These are phyloP conservation scores for Termitomyces sp. DNA, from an alignment of 768 basidiomycete species.

Conservation along the genomic window DNA sequence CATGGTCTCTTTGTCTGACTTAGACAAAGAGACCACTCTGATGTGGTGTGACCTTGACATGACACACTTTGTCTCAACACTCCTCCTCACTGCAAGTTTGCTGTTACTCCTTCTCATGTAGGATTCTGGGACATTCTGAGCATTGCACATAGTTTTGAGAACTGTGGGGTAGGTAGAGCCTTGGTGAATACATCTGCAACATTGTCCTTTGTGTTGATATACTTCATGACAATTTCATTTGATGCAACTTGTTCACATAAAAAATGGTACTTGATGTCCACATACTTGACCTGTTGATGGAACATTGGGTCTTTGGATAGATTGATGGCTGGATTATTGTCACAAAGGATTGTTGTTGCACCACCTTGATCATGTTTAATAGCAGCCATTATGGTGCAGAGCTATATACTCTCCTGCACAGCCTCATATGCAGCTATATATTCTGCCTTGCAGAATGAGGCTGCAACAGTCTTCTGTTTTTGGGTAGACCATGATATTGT, in stretches of 20 bases:
- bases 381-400: not conserved
- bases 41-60: not conserved
- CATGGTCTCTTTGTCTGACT: too few relatives aligned
- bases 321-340: not conserved
- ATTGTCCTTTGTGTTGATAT: not conserved
- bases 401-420: not conserved
- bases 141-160: not conserved
- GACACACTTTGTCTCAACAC: not conserved
- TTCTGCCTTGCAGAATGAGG: not conserved
- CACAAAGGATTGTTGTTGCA: not conserved
- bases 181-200: not conserved
- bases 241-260: not conserved
- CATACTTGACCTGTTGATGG: not conserved
- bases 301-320: not conserved
- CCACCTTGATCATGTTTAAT: not conserved
- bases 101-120: not conserved
- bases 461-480: not conserved
- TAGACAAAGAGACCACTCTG: not conserved
- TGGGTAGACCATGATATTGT: not conserved
- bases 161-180: not conserved
- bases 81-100: not conserved
- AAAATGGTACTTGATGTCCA: not conserved
- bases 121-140: not conserved
- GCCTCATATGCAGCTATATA: too few relatives aligned
- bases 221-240: not conserved